phyloP scores from a whole-genome alignment of 2,329 filamentous ascomycete genomes.

The Emergomyces pasteurianus region DNA sequence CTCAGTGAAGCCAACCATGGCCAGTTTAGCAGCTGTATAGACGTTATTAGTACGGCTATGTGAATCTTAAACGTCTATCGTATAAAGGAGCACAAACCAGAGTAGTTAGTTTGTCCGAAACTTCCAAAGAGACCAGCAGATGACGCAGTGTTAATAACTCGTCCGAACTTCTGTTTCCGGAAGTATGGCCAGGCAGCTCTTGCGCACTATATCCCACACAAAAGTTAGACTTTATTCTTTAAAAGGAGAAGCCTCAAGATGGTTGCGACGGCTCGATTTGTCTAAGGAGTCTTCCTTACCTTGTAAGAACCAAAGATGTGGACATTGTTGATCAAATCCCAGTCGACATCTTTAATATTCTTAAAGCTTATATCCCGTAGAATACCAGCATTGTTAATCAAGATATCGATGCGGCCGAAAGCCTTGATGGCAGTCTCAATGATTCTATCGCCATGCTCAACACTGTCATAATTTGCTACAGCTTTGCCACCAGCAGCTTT shows the following conservation, averaged over 20 bases:
- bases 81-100: conserved; percentile 37
- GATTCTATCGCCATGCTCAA: conserved; percentile 81
- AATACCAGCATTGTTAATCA: conserved; percentile 97
- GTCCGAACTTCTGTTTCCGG: conserved; percentile 95
- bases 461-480: conserved; percentile 85
- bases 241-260: neutral
- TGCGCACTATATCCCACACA: conserved; percentile 46
- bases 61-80: conserved; percentile 2
- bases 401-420: conserved; percentile 66
- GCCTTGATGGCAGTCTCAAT: conserved; percentile 51
- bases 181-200: conserved; percentile 95
- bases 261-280: too few relatives aligned
- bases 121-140: conserved; percentile 89
- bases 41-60: conserved; percentile 17
- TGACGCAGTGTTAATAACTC: conserved; percentile 94
- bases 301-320: conserved; percentile 93
- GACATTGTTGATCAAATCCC: conserved; percentile 88
- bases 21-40: conserved; percentile 67
- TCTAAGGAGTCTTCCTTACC: too few relatives aligned
- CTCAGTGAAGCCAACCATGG: conserved; percentile 93
- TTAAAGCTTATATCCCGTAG: conserved; percentile 93
- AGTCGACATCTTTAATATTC: conserved; percentile 95
- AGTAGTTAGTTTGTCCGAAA: conserved; percentile 95
- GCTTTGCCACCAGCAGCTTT: conserved; percentile 84
- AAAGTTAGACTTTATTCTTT: neutral